phyloP scores from a whole-genome alignment of 345 rosid genomes.

The Hibiscus syriacus region DNA sequence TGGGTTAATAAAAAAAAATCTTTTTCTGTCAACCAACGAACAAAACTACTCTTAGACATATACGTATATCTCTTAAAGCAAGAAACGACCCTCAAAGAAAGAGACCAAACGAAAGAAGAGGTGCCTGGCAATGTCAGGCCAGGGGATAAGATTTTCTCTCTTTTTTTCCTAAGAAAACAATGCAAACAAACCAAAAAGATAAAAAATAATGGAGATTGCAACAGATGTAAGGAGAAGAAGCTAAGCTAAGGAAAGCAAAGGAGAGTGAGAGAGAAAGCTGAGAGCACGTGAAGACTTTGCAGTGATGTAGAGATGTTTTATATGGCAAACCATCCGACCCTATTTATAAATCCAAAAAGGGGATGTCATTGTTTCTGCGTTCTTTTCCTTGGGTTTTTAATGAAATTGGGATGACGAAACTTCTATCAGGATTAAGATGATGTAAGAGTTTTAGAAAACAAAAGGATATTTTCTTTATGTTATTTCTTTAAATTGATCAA shows the following conservation, averaged over 20 bases:
- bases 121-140: background rate
- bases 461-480: too few relatives aligned
- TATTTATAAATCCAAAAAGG: slow-evolving; percentile 32
- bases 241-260: background rate
- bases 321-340: slow-evolving; percentile 2
- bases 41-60: slow-evolving; percentile 23
- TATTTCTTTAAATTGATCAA: too few relatives aligned
- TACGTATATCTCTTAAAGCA: slow-evolving; percentile 7
- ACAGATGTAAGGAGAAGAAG: background rate
- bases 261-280: background rate
- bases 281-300: slow-evolving; percentile 35
- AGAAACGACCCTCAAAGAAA: slow-evolving; percentile 19
- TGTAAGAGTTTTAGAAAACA: too few relatives aligned
- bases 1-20: slow-evolving; percentile 9
- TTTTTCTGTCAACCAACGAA: slow-evolving; percentile 35
- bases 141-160: slow-evolving; percentile 28
- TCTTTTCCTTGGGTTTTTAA: too few relatives aligned
- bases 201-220: background rate
- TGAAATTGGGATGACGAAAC: too few relatives aligned
- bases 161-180: background rate
- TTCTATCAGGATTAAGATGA: too few relatives aligned
- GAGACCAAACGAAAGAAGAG: slow-evolving; percentile 7
- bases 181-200: background rate
- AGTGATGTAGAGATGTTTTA: slow-evolving; percentile 12
- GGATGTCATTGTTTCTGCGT: background rate